Conservation (phyloP, 1,139 yeast genomes). For the Yamadazyma sp. region DNA sequence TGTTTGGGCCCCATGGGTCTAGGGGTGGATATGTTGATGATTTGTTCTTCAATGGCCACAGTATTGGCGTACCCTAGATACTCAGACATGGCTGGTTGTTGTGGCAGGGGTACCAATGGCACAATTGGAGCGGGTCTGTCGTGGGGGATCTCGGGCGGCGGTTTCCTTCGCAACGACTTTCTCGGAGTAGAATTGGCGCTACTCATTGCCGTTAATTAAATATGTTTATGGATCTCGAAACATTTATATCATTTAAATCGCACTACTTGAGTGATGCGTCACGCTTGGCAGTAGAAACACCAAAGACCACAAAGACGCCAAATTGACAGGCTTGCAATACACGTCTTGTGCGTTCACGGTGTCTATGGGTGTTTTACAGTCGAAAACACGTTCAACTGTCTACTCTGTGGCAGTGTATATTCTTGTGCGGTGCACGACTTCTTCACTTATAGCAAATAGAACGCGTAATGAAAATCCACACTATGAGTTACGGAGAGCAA, state of each 20-base stretch:
- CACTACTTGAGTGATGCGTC: no score
- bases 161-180: constrained; percentile 28
- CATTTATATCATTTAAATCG: no score
- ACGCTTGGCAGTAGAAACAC: no score
- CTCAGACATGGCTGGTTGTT: constrained; percentile 1
- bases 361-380: no score
- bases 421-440: background rate
- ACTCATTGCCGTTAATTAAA: background rate
- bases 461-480: background rate
- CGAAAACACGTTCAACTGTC: no score
- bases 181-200: constrained; percentile 12
- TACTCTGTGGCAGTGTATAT: no score
- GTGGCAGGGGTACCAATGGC: no score
- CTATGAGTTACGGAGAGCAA: constrained; percentile 10
- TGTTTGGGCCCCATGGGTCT: constrained; percentile 46
- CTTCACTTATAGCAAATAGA: background rate
- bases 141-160: constrained; percentile 22
- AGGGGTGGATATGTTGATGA: constrained; percentile 28
- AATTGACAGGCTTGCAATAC: no score
- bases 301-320: background rate
- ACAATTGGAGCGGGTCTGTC: no score
- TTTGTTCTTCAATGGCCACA: constrained; percentile 12
- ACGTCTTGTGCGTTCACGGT: no score
- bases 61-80: background rate
- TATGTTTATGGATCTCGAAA: background rate